Evolutionary conservation across 441 rosid genomes (phyloP).

Genomic region (Euphorbia celastroides): DNA sequence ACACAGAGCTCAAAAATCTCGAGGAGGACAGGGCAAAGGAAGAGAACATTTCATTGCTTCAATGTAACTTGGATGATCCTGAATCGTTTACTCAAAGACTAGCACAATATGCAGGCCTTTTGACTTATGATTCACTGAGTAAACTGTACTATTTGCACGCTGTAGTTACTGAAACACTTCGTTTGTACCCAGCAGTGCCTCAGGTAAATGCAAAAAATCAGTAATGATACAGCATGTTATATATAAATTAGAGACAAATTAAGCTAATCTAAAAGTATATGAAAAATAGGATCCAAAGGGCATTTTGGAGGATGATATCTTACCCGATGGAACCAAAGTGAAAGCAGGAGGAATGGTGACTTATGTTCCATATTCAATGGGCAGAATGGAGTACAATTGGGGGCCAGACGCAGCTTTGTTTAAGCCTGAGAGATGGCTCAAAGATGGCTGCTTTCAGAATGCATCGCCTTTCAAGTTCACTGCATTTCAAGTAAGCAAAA

Average conservation of each 20-base stretch:
- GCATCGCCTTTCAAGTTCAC: conserved; percentile 95
- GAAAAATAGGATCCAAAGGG: conserved; percentile 81
- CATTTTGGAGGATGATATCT: conserved; percentile 63
- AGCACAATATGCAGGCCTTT: conserved; percentile 48
- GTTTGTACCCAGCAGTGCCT: conserved; percentile 91
- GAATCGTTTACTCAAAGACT: conserved; percentile 49
- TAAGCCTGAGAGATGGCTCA: conserved; percentile 92
- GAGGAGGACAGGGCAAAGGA: conserved; percentile 61
- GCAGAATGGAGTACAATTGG: conserved; percentile 89
- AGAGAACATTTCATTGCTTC: conserved; percentile 36
- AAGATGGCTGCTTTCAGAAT: conserved; percentile 74
- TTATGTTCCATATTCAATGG: conserved; percentile 95
- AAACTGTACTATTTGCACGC: conserved; percentile 80
- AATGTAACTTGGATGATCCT: conserved; percentile 30
- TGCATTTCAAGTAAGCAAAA: conserved; percentile 66
- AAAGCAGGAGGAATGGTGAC: conserved; percentile 97
- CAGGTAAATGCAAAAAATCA: conserved; percentile 40
- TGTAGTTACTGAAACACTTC: conserved; percentile 81
- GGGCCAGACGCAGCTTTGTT: conserved; percentile 77
- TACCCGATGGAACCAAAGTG: conserved; percentile 89
- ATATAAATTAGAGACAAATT: not conserved
- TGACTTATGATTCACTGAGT: conserved; percentile 72
- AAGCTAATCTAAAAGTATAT: not conserved
- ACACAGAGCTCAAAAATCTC: conserved; percentile 53
- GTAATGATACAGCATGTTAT: not conserved